A percentile compares a stretch with the other conserved stretches of the same genome.
phyloP scores from a whole-genome alignment of 495 filamentous ascomycete genomes.

The Penicillium paxilli region DNA sequence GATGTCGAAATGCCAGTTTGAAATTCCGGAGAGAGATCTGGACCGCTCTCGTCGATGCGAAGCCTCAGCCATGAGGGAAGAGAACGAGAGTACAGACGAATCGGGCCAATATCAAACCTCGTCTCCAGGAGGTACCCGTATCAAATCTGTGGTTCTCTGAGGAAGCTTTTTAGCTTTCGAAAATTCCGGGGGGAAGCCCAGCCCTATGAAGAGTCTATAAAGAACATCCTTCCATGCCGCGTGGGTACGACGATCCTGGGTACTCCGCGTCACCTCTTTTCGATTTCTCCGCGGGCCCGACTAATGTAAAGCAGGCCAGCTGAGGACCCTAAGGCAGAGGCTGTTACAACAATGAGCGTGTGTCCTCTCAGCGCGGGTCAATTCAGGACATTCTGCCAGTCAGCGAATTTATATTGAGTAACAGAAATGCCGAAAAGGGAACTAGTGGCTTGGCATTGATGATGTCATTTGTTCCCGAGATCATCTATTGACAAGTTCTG shows the following conservation, averaged over 20 bases:
- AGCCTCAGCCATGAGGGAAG: slow-evolving; percentile 8
- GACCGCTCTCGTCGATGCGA: background rate
- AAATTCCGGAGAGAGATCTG: slow-evolving; percentile 8
- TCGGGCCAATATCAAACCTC: too few species aligned
- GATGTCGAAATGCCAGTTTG: slow-evolving; percentile 60
- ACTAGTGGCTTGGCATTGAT: slow-evolving; percentile 25
- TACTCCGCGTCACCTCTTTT: background rate
- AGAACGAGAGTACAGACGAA: background rate
- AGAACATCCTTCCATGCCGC: background rate
- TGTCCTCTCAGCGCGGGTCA: background rate
- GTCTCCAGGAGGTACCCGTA: background rate
- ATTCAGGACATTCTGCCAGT: slow-evolving; percentile 25
- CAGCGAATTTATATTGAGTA: slow-evolving; percentile 41
- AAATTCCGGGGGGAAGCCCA: background rate
- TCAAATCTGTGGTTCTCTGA: background rate
- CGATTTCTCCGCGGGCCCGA: background rate
- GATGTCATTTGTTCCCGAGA: slow-evolving; percentile 7
- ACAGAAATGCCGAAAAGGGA: slow-evolving; percentile 35
- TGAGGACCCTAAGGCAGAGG: too few species aligned
- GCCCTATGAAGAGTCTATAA: background rate
- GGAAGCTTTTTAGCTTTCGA: background rate
- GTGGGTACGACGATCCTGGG: background rate
- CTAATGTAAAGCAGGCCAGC: too few species aligned
- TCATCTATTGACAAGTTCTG: too few species aligned
- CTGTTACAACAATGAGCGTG: background rate